Evolutionary conservation across 2,329 filamentous ascomycete species (phyloP).

Genomic region (Cercospora citrullina): DNA sequence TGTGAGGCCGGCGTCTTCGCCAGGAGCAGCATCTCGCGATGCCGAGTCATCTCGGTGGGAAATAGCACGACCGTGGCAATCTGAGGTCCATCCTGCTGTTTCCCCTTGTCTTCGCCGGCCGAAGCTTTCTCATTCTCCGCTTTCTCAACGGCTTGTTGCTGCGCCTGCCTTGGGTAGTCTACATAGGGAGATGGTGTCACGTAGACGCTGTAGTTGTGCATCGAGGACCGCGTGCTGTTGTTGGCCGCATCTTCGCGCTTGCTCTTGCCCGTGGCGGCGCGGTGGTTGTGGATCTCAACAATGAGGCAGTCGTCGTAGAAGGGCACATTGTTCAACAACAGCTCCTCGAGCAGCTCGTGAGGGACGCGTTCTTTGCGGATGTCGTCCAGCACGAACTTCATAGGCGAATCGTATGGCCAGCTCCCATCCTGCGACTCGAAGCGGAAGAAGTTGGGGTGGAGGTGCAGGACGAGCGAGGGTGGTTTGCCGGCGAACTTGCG

Average conservation of each 20-base stretch:
- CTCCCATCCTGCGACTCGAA: constrained; percentile 94
- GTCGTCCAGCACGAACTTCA: constrained; percentile 79
- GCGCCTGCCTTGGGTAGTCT: constrained; percentile 59
- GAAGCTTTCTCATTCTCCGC: constrained; percentile 34
- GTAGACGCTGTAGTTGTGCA: constrained; percentile 89
- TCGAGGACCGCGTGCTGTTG: constrained; percentile 67
- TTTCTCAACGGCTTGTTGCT: constrained; percentile 46
- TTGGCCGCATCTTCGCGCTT: constrained; percentile 51
- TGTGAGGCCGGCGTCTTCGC: constrained; percentile 64
- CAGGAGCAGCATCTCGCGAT: constrained; percentile 74
- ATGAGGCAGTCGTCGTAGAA: constrained; percentile 96
- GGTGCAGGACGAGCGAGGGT: constrained; percentile 82
- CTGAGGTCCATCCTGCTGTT: constrained; percentile 51
- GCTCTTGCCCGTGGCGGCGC: constrained; percentile 57
- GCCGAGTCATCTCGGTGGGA: constrained; percentile 73
- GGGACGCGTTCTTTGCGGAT: constrained; percentile 75
- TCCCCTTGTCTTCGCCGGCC: constrained; percentile 47
- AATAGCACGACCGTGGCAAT: constrained; percentile 79
- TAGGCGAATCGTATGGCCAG: constrained; percentile 88
- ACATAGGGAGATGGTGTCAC: constrained; percentile 86
- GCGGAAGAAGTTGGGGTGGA: constrained; percentile 81
- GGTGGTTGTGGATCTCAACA: constrained; percentile 89
- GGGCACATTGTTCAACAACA: constrained; percentile 67
- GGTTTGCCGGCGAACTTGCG: constrained; percentile 70
- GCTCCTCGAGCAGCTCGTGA: constrained; percentile 81